Base-by-base conservation (phyloP, 371 early-diverging fungal genomes). In the Lichtheimia ramosa region DNA sequence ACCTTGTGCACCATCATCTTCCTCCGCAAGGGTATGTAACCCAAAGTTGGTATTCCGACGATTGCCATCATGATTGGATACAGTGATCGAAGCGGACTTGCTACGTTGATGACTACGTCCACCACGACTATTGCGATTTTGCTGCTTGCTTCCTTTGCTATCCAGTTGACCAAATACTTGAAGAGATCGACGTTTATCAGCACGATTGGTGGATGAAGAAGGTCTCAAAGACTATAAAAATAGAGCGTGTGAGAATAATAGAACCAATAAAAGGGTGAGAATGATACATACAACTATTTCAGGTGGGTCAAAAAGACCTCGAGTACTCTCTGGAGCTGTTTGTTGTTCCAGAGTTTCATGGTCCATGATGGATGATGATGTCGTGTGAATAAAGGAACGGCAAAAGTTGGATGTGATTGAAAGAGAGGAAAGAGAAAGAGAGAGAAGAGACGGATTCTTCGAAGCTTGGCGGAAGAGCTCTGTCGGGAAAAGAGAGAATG, bases 261-360 rank as follows among this genome's bases (percentile, higher is more conserved):
- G 16, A 16, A 12, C 13, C 2, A 10, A 8, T 8, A 7, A n/a
- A n/a, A 46, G n/a, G 46, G 46, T 21, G 21, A 46, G 46, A 46
- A 46, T 43, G 43, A 56, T 73, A 68, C 65, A 48, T 54, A 61
- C 43, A 64, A 27, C 34, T 5, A 16, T 64, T 51, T 67, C 74
- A 23, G 70, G 74, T 28, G 70, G 48, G 71, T 77, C 81, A 65
- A 81, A 81, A 48, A 81, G 64, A 50, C 81, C 81, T 48, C 81
- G 68, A 40, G 80, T 80, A 51, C 77, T 77, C 63, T 81, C 81
- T 21, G 81, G 81, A 40, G 81, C 81, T 12, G 81, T 77, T 69
- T 81, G 77, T 16, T 81, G 77, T 57, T 77, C 74, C 65, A 74
- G 42, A n/a, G 73, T 69, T 55, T 76, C 77, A 61, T 69, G 68